phyloP scores from a whole-genome alignment of 2,329 filamentous ascomycete genomes.

The Ophiostoma montium region DNA sequence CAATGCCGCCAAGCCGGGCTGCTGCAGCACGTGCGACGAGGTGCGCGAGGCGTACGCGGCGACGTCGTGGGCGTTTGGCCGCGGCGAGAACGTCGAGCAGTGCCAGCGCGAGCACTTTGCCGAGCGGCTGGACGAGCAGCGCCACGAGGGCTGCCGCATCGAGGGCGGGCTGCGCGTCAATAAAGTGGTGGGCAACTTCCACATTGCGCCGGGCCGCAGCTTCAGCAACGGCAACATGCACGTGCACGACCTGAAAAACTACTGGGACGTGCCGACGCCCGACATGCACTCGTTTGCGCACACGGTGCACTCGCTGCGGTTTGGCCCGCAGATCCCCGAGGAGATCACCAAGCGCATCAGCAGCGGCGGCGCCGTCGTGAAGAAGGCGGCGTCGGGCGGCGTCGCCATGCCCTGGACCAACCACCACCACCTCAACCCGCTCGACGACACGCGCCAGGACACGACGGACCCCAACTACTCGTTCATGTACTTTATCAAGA shows the following conservation, averaged over 20 bases:
- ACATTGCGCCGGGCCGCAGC: conserved; percentile 87
- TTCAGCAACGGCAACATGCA: conserved; percentile 97
- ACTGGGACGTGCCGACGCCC: conserved; percentile 59
- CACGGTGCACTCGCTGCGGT: conserved; percentile 74
- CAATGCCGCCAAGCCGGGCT: conserved; percentile 64
- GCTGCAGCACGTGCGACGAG: conserved; percentile 95
- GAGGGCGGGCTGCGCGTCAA: conserved; percentile 89
- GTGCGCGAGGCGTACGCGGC: conserved; percentile 87
- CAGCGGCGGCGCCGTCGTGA: conserved; percentile 21
- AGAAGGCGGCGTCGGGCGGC: conserved; percentile 19
- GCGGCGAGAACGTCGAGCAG: conserved; percentile 85
- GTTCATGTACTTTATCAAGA: conserved; percentile 99
- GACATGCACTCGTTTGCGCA: conserved; percentile 79
- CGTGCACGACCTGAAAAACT: conserved; percentile 94
- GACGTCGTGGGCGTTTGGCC: conserved; percentile 85
- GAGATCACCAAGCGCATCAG: conserved; percentile 40
- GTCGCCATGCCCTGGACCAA: conserved; percentile 57
- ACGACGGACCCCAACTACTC: conserved; percentile 79
- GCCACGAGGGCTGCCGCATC: conserved; percentile 84
- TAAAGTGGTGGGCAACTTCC: conserved; percentile 98
- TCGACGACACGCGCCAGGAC: conserved; percentile 65
- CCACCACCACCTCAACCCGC: conserved; percentile 83
- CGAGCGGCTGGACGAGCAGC: conserved; percentile 74
- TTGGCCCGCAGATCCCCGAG: conserved; percentile 81
- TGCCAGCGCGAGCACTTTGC: conserved; percentile 90